Evolutionary conservation across 192 early-diverging fungal genomes (phyloP).

Genomic region (Spizellomyces sp.): DNA sequence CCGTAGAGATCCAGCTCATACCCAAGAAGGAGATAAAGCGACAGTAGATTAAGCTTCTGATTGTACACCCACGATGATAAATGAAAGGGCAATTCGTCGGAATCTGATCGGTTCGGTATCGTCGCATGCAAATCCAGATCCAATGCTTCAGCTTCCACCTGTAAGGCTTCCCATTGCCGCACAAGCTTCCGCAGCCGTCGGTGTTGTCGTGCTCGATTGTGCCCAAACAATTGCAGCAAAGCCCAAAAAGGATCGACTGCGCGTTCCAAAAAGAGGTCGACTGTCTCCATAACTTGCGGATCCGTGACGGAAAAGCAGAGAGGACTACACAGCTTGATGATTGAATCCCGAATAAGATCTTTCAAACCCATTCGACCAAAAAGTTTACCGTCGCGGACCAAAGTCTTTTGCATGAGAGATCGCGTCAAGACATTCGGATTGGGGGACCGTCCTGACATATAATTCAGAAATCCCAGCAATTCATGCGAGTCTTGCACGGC

Average conservation of each 20-base stretch:
- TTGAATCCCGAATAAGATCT: neutral
- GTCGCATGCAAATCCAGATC: slow-evolving; percentile 13
- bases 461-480: neutral
- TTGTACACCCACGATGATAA: slow-evolving; percentile 70
- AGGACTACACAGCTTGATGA: neutral
- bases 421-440: slow-evolving; percentile 44
- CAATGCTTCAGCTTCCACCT: slow-evolving; percentile 48
- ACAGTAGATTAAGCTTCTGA: slow-evolving; percentile 59
- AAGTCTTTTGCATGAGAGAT: slow-evolving; percentile 25
- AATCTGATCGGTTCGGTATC: neutral
- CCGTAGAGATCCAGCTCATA: slow-evolving; percentile 73
- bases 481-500: neutral
- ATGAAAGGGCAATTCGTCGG: slow-evolving; percentile 44
- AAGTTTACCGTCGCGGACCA: slow-evolving; percentile 21
- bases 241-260: slow-evolving; percentile 51
- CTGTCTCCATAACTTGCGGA: neutral
- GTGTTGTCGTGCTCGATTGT: slow-evolving; percentile 64
- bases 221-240: slow-evolving; percentile 53
- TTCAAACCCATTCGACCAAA: slow-evolving; percentile 5
- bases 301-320: neutral
- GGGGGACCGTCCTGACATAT: slow-evolving; percentile 32
- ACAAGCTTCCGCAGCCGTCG: slow-evolving; percentile 61
- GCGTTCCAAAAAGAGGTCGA: neutral
- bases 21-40: slow-evolving; percentile 57
- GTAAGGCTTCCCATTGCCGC: slow-evolving; percentile 58